Base-by-base conservation (phyloP, 2,329 filamentous ascomycete species). In the Botrytis medusae region DNA sequence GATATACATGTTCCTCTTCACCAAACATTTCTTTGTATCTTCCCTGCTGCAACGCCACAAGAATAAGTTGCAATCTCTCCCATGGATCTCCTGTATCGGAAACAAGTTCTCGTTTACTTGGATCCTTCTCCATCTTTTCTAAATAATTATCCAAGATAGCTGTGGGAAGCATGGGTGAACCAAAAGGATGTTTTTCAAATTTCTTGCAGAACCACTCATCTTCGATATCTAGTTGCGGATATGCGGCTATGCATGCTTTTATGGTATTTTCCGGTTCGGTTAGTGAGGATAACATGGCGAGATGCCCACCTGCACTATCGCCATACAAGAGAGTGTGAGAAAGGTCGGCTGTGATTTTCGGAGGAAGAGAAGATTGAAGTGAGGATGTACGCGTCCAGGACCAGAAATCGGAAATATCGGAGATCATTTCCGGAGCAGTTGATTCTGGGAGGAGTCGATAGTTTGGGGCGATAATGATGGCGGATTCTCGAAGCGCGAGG, bases 381-480 rank as follows among this genome's bases (percentile, higher is more conserved):
- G 65, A 86, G 25, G 48, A n/a, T 54, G 48, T n/a, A n/a, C 48
- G 48, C 48, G 12, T 76, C 85, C 86, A 88, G 9, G 73, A 74
- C 84, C 84, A 87, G 76, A 86, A 85, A 74, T 85, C 83, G 20
- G 79, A 71, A 1, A 87, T 74, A 75, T 88, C 86, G 8, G 82
- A 76, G 48, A 86, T 80, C 72, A 87, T 84, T 37, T 87, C 83
- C 3, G 78, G 68, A 59, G 84, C 84, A 34, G 74, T 83, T 71
- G 83, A 79, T 74, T 87, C 85, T 34, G 86, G 86, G 29, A 86
- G 74, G 4, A 88, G 83, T 22, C 86, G 85, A 79, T 88, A 85
- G 78, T 86, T 84, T 1, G 86, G 83, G 2, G 82, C 79, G 16
- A 87, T 77, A 46, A 84, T 79, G 51, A 87, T 71, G 29, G 42